Percentiles rank a stretch among this genome's conserved stretches.
Evolutionary conservation across 2,329 filamentous ascomycete genomes (phyloP).

Genomic region (Hypoxylon sp.): DNA sequence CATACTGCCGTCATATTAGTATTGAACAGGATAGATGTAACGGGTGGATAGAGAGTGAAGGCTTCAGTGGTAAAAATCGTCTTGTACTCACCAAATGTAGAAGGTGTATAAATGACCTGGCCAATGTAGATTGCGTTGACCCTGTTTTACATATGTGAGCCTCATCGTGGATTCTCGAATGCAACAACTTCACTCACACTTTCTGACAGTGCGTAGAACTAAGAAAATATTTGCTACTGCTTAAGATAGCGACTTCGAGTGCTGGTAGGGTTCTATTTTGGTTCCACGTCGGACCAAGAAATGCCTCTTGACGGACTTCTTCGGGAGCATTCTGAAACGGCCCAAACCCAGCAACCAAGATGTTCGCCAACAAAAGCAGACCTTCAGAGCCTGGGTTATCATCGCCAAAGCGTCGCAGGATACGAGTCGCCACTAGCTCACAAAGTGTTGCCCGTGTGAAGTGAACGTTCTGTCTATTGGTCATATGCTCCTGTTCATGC

Average conservation of each 20-base stretch:
- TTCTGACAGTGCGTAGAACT: slow-evolving; percentile 84
- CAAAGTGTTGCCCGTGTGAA: slow-evolving; percentile 83
- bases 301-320: slow-evolving; percentile 73
- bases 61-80: neutral
- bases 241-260: slow-evolving; percentile 86
- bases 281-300: slow-evolving; percentile 64
- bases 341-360: slow-evolving; percentile 86
- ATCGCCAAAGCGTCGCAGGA: slow-evolving; percentile 84
- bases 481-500: slow-evolving; percentile 80
- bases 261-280: slow-evolving; percentile 77
- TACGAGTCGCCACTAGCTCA: slow-evolving; percentile 83
- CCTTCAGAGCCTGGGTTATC: slow-evolving; percentile 79
- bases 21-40: neutral
- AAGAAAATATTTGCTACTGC: slow-evolving; percentile 84
- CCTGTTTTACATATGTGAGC: slow-evolving; percentile 49
- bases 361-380: slow-evolving; percentile 80
- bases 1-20: slow-evolving; percentile 37
- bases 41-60: neutral
- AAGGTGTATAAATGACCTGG: slow-evolving; percentile 85
- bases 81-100: slow-evolving; percentile 67
- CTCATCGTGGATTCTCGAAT: neutral
- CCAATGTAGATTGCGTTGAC: slow-evolving; percentile 87
- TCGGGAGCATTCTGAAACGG: slow-evolving; percentile 86
- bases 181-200: slow-evolving; percentile 63
- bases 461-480: slow-evolving; percentile 85